Conservation (phyloP, 352 stramenopile genomes). For the Phytophthora brassicae region DNA sequence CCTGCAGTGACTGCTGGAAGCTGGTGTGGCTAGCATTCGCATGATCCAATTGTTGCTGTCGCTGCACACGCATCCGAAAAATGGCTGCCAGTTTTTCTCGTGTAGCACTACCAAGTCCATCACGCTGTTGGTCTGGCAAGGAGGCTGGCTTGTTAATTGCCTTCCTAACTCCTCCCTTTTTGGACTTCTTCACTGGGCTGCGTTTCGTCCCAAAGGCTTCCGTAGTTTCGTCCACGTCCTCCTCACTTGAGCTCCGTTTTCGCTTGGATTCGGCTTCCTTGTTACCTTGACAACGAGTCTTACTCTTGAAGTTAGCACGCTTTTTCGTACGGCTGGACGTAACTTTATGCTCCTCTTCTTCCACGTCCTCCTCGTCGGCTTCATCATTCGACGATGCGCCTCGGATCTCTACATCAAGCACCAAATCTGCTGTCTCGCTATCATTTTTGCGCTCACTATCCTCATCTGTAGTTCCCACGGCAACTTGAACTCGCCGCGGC, state of each 20-base stretch:
- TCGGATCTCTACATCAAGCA: slow-evolving; percentile 57
- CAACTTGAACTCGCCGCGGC: slow-evolving; percentile 43
- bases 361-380: slow-evolving; percentile 4
- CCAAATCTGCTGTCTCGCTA: slow-evolving; percentile 50
- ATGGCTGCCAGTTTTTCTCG: slow-evolving; percentile 61
- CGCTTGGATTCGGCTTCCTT: slow-evolving; percentile 21
- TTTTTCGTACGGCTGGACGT: slow-evolving; percentile 9
- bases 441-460: slow-evolving; percentile 45
- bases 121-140: slow-evolving; percentile 8
- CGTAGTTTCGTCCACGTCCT: slow-evolving; percentile 2
- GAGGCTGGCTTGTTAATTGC: not conserved
- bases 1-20: slow-evolving; percentile 35
- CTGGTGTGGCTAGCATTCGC: slow-evolving; percentile 16
- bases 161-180: slow-evolving; percentile 6
- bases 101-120: slow-evolving; percentile 29
- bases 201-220: not conserved
- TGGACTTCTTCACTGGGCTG: slow-evolving; percentile 14
- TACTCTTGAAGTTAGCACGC: slow-evolving; percentile 10
- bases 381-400: slow-evolving; percentile 22
- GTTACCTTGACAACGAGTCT: not conserved
- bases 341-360: slow-evolving; percentile 8
- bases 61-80: slow-evolving; percentile 60
- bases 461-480: slow-evolving; percentile 51
- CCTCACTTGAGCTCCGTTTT: slow-evolving; percentile 15
- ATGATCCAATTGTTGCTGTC: slow-evolving; percentile 43